Percentiles rank a stretch among this genome's conserved stretches.
Evolutionary conservation across 495 filamentous ascomycete species (phyloP).

Genomic region (Copromyces sp.): DNA sequence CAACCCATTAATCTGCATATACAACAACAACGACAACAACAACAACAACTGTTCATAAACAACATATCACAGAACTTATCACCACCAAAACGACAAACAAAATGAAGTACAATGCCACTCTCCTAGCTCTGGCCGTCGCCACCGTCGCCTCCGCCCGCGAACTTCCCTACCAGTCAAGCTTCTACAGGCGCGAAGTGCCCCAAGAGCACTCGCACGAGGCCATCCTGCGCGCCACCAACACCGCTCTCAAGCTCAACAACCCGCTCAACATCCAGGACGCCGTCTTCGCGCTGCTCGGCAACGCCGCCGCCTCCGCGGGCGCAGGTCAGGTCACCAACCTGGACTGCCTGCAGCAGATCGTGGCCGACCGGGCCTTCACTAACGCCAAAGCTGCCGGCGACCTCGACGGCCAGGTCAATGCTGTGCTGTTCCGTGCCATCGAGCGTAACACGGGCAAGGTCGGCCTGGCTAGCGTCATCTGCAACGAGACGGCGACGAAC

Average conservation of each 20-base stretch:
- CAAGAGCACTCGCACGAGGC: constrained; percentile 56
- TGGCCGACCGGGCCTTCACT: constrained; percentile 60
- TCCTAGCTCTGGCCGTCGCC: constrained; percentile 19
- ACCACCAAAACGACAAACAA: constrained; percentile 28
- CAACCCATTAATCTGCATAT: constrained; percentile 19
- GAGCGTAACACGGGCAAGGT: constrained; percentile 54
- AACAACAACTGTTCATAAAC: constrained; percentile 1
- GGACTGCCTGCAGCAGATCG: constrained; percentile 57
- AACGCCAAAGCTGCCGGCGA: constrained; percentile 55
- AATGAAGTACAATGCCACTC: constrained; percentile 36
- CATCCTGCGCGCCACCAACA: constrained; percentile 36
- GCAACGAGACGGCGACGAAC: constrained; percentile 52
- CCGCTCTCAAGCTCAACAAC: constrained; percentile 46
- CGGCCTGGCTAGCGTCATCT: constrained; percentile 42
- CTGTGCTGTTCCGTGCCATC: constrained; percentile 51
- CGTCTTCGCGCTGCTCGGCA: constrained; percentile 55
- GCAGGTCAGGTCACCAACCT: constrained; percentile 47
- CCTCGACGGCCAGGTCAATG: constrained; percentile 44
- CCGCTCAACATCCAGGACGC: constrained; percentile 47
- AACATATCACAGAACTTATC: constrained; percentile 18
- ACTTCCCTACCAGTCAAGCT: constrained; percentile 23
- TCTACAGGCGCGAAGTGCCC: constrained; percentile 43
- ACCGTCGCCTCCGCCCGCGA: constrained; percentile 24
- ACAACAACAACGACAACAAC: constrained; percentile 1
- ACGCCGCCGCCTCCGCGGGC: constrained; percentile 46